Percentiles rank a stretch among this genome's conserved stretches.
These are phyloP conservation scores for Ganoderma boninense DNA, from an alignment of 1,284 basidiomycete genomes.

Conservation along the genomic window DNA sequence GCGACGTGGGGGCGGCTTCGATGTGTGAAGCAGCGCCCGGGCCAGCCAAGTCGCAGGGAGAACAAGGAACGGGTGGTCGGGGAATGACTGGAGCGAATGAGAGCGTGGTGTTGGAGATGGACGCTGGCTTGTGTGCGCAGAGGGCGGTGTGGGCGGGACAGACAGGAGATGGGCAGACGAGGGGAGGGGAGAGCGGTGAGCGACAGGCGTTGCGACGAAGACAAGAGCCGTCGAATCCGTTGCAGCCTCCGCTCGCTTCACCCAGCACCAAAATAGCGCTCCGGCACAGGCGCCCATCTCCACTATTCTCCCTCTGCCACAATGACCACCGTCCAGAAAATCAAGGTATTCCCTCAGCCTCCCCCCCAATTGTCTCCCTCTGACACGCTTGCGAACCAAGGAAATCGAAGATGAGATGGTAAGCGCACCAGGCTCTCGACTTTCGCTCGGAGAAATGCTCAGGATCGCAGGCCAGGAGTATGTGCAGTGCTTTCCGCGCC, in stretches of 20 bases:
- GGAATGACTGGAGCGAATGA: constrained; percentile 40
- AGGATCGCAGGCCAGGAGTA: constrained; percentile 48
- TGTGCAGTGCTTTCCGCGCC: constrained; percentile 31
- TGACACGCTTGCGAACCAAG: constrained; percentile 45
- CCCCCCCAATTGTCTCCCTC: constrained; percentile 6
- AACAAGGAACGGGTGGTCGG: constrained; percentile 47
- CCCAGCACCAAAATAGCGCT: constrained; percentile 2
- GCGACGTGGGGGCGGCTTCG: constrained; percentile 43
- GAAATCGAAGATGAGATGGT: constrained; percentile 98
- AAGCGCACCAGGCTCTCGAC: constrained; percentile 41
- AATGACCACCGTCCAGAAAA: constrained; percentile 91
- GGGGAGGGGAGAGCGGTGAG: neutral
- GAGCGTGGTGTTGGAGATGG: constrained; percentile 26
- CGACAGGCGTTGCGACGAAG: constrained; percentile 23
- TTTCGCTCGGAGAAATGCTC: constrained; percentile 19
- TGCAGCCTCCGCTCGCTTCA: constrained; percentile 7
- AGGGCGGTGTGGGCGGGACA: constrained; percentile 15
- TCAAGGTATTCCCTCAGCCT: constrained; percentile 64
- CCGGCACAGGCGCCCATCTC: constrained; percentile 18
- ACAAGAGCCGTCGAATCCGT: constrained; percentile 13
- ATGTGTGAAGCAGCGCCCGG: constrained; percentile 47
- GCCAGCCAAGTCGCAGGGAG: constrained; percentile 73
- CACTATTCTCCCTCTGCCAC: constrained; percentile 35
- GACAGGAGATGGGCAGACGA: constrained; percentile 15
- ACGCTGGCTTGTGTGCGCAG: constrained; percentile 27